phyloP scores from a whole-genome alignment of 164 flowering plant species.

The Brasenia schreberi region DNA sequence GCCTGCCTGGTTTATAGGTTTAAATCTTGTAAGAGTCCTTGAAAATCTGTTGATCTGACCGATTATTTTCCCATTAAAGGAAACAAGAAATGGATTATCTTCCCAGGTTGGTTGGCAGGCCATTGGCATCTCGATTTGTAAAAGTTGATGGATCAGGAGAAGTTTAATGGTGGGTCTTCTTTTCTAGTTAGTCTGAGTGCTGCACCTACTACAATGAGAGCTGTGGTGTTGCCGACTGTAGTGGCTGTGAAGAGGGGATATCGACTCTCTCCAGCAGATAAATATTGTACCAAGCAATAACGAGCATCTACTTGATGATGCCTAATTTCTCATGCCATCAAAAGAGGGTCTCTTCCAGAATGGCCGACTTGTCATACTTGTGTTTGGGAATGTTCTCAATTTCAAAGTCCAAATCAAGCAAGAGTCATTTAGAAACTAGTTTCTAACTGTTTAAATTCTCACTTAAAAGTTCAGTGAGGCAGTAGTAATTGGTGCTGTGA shows the following conservation, averaged over 20 bases:
- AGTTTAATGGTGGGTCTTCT: constrained; percentile 6
- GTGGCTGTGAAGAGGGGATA: constrained; percentile 32
- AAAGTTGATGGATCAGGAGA: constrained; percentile 9
- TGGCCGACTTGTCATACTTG: constrained; percentile 22
- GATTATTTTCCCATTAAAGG: too few relatives aligned
- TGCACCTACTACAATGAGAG: constrained; percentile 9
- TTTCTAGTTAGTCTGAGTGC: constrained; percentile 7
- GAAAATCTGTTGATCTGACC: too few relatives aligned
- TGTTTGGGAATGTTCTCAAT: constrained; percentile 17
- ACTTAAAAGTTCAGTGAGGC: constrained; percentile 35
- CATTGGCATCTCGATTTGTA: constrained; percentile 6
- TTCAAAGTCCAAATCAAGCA: background rate
- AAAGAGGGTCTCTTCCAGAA: constrained; percentile 22
- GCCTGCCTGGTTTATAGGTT: too few relatives aligned
- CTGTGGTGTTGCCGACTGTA: constrained; percentile 8
- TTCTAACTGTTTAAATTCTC: background rate
- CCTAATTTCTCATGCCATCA: constrained; percentile 36
- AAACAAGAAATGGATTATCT: too few relatives aligned
- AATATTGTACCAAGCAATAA: constrained; percentile 59
- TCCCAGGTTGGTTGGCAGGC: background rate
- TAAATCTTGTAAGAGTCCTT: too few relatives aligned
- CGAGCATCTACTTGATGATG: constrained; percentile 30
- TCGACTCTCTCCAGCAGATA: constrained; percentile 37
- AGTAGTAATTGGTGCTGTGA: constrained; percentile 6
- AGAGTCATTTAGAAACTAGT: background rate